A percentile compares a stretch with the other conserved stretches of the same genome.
phyloP scores from a whole-genome alignment of 768 basidiomycete species.

The Suillus cothurnatus region DNA sequence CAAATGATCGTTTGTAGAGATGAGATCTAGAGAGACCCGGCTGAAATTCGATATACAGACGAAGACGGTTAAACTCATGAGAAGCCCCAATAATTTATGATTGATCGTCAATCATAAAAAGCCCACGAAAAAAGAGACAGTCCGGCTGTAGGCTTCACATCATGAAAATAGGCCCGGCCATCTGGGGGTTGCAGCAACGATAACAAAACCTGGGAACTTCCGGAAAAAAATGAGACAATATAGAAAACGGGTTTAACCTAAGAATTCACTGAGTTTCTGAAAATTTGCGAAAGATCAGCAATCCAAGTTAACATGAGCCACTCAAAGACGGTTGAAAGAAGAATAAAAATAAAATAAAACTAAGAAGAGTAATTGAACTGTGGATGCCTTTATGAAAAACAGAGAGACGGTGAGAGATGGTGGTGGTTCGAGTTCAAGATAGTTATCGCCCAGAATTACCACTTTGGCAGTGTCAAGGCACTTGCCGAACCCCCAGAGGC shows the following conservation, averaged over 20 bases:
- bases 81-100: background rate
- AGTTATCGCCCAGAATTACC: conserved; percentile 22
- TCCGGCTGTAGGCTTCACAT: too few species aligned
- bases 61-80: background rate
- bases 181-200: background rate
- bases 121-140: background rate
- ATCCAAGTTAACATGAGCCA: background rate
- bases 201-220: conserved; percentile 2
- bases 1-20: background rate
- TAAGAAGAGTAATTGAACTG: background rate
- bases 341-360: background rate
- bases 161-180: background rate
- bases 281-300: background rate
- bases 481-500: conserved; percentile 28
- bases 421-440: conserved; percentile 37
- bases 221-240: background rate
- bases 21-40: background rate
- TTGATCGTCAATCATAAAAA: background rate
- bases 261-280: background rate
- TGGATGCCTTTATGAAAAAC: background rate
- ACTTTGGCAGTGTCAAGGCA: conserved; percentile 23
- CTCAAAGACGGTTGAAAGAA: background rate
- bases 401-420: conserved; percentile 18
- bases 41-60: background rate
- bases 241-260: background rate